Base-by-base conservation (phyloP, 1,284 basidiomycete genomes). In the Blastosporella zonata region DNA sequence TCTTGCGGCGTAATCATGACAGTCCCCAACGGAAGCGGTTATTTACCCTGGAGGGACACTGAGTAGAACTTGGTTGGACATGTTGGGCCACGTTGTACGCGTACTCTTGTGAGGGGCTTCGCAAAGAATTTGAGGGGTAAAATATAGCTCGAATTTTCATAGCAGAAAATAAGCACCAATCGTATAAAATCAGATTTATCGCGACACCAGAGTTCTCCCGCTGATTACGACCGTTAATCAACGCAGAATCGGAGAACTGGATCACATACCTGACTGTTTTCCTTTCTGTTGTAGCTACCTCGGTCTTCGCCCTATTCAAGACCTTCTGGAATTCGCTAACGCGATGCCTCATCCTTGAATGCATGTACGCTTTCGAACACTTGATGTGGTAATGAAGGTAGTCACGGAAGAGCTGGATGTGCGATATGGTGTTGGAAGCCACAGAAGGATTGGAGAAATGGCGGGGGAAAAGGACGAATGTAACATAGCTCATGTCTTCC, bases 301-400 rank as follows among this genome's bases (percentile, higher is more conserved):
- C 97, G 28, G 90, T 90, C 79, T 99, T 99, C n/a, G 97, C 96
- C 43, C 97, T 76, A 67, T 99, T 99, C 61, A 99, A 75, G 42
- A 99, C 85, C 74, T 99, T 99, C 71, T 97, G 87, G 77, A 99
- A 99, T 69, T 98, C 94, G 12, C 90, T 84, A 10, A 97, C 97
- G 21, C 97, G 84, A 65, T 89, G 81, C 53, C 97, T 81, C 95
- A 99, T 97, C 43, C 97, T 79, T 20, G 93, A 96, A 70, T 99
- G 97, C 92, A 99, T 96, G 73, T 99, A 99, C 1, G 96, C 97
- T 70, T 99, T 99, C 46, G 90, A 95, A 69, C 96, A 98, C 66
- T 96, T 99, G 82, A 99, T 97, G 70, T 99, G 97, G 70, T 99
- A 99, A 72, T 99, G 97, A 31, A 99, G 77, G 66, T 98, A 98